These are phyloP conservation scores for Trapa bicornis DNA, from an alignment of 345 rosid genomes.

Conservation along the genomic window DNA sequence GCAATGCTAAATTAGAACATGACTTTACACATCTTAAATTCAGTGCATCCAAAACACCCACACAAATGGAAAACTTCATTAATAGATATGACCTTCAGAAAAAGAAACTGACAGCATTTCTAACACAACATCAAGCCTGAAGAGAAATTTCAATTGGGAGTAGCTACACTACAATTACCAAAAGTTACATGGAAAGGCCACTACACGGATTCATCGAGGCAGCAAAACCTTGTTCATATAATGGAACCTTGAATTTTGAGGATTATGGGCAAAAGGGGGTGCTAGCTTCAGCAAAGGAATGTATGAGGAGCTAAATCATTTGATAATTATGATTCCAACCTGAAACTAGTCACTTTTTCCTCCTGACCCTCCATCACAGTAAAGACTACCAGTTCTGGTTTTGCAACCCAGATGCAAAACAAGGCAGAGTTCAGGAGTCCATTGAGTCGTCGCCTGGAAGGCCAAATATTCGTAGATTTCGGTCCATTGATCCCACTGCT, in stretches of 20 bases:
- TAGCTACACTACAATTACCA: background rate
- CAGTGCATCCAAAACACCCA: no score
- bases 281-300: background rate
- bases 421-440: conserved; percentile 26
- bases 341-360: background rate
- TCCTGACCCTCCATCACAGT: background rate
- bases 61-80: background rate
- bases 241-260: background rate
- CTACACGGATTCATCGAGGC: background rate
- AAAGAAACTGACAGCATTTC: background rate
- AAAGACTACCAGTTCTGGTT: background rate
- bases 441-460: conserved; percentile 33
- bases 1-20: no score
- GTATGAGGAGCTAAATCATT: background rate
- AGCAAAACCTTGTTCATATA: background rate
- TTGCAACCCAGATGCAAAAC: background rate
- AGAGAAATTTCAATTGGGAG: background rate
- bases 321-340: background rate
- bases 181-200: background rate
- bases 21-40: no score
- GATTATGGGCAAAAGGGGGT: background rate
- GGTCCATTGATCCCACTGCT: conserved; percentile 92
- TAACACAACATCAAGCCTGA: background rate
- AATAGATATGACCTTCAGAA: background rate
- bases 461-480: conserved; percentile 71